A percentile compares a stretch with the other conserved stretches of the same genome.
These are phyloP conservation scores for Botrytis fabae DNA, from an alignment of 2,329 filamentous ascomycete genomes.

Conservation along the genomic window DNA sequence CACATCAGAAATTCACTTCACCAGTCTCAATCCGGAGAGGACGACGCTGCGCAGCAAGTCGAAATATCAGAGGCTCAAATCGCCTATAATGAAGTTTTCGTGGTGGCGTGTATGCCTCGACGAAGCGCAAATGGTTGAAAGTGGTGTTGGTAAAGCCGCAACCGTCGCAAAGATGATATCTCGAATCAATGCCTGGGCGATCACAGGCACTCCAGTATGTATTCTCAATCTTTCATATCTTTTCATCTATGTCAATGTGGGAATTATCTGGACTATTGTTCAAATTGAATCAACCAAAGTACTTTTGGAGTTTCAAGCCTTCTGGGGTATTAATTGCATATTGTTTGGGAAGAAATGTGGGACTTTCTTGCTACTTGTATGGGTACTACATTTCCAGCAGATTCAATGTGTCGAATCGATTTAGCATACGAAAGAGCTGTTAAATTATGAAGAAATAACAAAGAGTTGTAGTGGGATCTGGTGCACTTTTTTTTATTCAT, in stretches of 20 bases:
- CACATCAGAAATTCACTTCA: slow-evolving; percentile 77
- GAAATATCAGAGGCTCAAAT: slow-evolving; percentile 65
- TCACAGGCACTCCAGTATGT: slow-evolving; percentile 84
- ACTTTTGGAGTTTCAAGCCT: not conserved
- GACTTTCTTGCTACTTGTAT: not conserved
- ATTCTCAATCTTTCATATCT: not conserved
- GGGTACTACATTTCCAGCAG: not conserved
- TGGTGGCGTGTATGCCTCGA: slow-evolving; percentile 86
- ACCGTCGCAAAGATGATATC: slow-evolving; percentile 78
- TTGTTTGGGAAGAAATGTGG: not conserved
- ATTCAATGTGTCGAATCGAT: not conserved
- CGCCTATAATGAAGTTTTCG: slow-evolving; percentile 72
- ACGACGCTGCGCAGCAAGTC: slow-evolving; percentile 59
- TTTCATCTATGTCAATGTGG: not conserved
- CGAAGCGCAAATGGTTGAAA: slow-evolving; percentile 92
- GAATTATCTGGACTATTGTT: not conserved
- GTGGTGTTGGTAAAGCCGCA: slow-evolving; percentile 79
- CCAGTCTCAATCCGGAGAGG: slow-evolving; percentile 68
- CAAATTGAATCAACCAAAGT: not conserved
- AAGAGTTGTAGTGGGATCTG: not conserved
- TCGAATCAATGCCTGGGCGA: slow-evolving; percentile 83
- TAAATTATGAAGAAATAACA: no score
- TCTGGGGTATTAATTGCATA: not conserved
- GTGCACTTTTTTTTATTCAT: not conserved
- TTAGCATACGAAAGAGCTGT: not conserved